These are phyloP conservation scores for Orobanche coerulescens DNA, from an alignment of 257 asterid genomes.

Conservation along the genomic window DNA sequence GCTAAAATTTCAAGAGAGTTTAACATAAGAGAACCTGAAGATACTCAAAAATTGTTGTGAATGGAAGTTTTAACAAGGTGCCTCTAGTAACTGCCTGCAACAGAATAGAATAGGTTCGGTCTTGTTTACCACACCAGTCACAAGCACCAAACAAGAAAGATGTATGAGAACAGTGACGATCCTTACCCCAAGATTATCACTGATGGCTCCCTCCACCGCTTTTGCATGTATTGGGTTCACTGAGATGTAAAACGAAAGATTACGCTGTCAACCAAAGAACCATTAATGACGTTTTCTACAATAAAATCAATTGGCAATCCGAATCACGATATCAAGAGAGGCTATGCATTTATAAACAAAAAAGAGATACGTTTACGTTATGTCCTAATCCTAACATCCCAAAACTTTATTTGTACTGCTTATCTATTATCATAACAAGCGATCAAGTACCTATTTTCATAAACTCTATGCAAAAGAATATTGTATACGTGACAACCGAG, in stretches of 20 bases:
- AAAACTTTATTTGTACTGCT: neutral
- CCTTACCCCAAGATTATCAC: slow-evolving; percentile 43
- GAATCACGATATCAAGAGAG: slow-evolving; percentile 3
- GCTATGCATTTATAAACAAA: neutral
- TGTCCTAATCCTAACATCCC: neutral
- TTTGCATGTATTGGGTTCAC: slow-evolving; percentile 42
- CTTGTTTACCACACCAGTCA: slow-evolving; percentile 6
- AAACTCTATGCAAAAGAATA: neutral
- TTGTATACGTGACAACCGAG: neutral
- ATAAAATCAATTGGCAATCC: slow-evolving; percentile 1
- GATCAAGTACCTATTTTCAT: neutral
- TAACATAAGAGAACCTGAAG: slow-evolving; percentile 53
- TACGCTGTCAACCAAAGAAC: slow-evolving; percentile 17
- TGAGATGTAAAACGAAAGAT: slow-evolving; percentile 25
- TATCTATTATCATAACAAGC: neutral
- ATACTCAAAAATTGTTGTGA: slow-evolving; percentile 85
- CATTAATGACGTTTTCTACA: neutral
- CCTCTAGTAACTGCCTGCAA: slow-evolving; percentile 62
- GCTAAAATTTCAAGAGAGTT: neutral
- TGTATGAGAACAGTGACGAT: neutral
- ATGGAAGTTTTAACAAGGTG: slow-evolving; percentile 69
- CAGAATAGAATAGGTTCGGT: slow-evolving; percentile 10
- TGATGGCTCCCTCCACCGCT: slow-evolving; percentile 47
- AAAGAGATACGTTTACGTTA: neutral
- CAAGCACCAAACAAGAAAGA: neutral